Percentiles rank a stretch among this genome's conserved stretches.
Conservation (phyloP, 2,329 filamentous ascomycete genomes). For the Aspergillus awamori region DNA sequence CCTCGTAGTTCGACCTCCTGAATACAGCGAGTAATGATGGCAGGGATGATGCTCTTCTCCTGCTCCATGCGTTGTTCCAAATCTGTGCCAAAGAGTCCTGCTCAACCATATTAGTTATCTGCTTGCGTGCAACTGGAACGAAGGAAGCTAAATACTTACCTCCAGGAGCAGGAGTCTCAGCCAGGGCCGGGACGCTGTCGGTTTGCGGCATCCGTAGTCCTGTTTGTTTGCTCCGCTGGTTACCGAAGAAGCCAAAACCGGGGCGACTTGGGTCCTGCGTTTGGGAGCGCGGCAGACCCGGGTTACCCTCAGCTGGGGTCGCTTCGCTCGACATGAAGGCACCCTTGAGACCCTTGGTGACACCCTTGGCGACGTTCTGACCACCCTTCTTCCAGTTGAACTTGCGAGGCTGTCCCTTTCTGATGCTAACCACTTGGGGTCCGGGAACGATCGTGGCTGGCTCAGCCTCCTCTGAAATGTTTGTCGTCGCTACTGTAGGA, state of each 20-base stretch:
- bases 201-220: slow-evolving; percentile 46
- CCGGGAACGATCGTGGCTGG: slow-evolving; percentile 64
- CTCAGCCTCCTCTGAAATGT: slow-evolving; percentile 67
- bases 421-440: slow-evolving; percentile 93
- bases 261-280: slow-evolving; percentile 54
- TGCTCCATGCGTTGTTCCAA: slow-evolving; percentile 81
- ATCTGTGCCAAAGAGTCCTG: slow-evolving; percentile 83
- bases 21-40: slow-evolving; percentile 89
- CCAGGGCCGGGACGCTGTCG: slow-evolving; percentile 46
- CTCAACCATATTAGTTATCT: slow-evolving; percentile 15
- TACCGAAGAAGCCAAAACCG: slow-evolving; percentile 72
- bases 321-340: slow-evolving; percentile 76
- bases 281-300: slow-evolving; percentile 41
- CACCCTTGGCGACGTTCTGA: slow-evolving; percentile 89
- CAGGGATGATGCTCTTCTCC: slow-evolving; percentile 86
- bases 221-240: slow-evolving; percentile 48
- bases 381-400: slow-evolving; percentile 99
- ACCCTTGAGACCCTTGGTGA: slow-evolving; percentile 90
- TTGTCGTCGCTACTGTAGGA: slow-evolving; percentile 59
- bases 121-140: background rate
- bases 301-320: slow-evolving; percentile 33
- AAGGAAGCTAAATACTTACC: slow-evolving; percentile 36
- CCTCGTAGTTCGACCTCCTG: slow-evolving; percentile 94
- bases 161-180: slow-evolving; percentile 37
- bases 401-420: slow-evolving; percentile 91